phyloP scores from a whole-genome alignment of 2,329 filamentous ascomycete genomes.

The Neofusicoccum cordaticola region DNA sequence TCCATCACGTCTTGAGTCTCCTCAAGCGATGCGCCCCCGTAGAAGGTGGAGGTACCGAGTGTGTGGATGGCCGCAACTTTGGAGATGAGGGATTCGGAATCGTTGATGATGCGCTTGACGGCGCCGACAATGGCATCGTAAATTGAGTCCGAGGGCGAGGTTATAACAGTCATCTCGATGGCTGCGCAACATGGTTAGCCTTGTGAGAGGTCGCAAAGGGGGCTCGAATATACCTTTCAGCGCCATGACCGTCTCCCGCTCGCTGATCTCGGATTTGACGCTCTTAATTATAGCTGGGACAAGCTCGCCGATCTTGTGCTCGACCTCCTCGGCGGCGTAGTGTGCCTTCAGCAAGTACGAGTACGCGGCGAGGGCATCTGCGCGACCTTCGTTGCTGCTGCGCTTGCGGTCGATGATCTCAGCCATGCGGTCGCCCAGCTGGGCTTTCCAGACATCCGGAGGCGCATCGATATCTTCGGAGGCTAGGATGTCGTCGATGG shows the following conservation, averaged over 20 bases:
- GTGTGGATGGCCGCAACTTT: constrained; percentile 73
- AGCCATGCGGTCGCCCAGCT: constrained; percentile 64
- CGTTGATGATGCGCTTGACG: constrained; percentile 63
- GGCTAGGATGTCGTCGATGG: constrained; percentile 63
- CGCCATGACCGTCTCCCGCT: constrained; percentile 67
- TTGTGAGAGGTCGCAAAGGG: neutral
- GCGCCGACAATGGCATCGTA: constrained; percentile 60
- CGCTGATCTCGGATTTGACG: constrained; percentile 65
- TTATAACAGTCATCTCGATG: constrained; percentile 67
- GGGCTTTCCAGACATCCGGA: constrained; percentile 57
- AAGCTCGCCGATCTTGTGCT: constrained; percentile 59
- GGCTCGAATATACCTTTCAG: constrained; percentile 52
- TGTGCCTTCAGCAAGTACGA: constrained; percentile 65
- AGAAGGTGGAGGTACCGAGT: constrained; percentile 69
- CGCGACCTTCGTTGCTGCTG: constrained; percentile 68
- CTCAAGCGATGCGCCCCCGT: constrained; percentile 68
- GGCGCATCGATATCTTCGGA: constrained; percentile 51
- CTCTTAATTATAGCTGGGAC: constrained; percentile 66
- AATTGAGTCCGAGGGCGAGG: constrained; percentile 61
- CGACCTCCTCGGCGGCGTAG: constrained; percentile 63
- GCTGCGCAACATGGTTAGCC: constrained; percentile 41
- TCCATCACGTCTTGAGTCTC: constrained; percentile 70
- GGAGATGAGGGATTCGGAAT: constrained; percentile 61
- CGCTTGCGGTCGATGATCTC: constrained; percentile 76
- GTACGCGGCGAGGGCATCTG: constrained; percentile 61